phyloP scores from a whole-genome alignment of 495 filamentous ascomycete species.

The Hypoxylon subgilvum region DNA sequence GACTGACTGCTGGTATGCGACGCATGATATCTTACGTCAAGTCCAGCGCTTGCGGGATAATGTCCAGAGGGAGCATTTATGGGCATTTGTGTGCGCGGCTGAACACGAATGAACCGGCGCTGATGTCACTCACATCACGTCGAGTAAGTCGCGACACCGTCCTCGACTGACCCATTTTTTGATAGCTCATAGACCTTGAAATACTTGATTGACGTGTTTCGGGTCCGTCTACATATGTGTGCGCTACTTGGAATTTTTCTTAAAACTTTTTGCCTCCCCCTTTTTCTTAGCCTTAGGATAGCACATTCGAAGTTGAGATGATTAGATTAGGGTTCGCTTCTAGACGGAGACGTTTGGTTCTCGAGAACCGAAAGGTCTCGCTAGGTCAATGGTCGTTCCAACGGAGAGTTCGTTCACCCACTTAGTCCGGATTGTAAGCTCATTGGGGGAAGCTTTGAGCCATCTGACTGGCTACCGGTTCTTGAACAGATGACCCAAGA shows the following conservation, averaged over 20 bases:
- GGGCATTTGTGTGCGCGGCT: constrained; percentile 14
- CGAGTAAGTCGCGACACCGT: too few relatives aligned
- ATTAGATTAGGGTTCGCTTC: constrained; percentile 9
- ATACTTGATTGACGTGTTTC: too few relatives aligned
- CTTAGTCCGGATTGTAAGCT: constrained; percentile 3
- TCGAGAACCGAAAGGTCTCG: neutral
- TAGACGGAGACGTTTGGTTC: neutral
- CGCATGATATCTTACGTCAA: constrained; percentile 4
- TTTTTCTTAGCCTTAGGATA: neutral
- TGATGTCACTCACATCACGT: constrained; percentile 17
- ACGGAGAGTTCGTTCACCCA: neutral
- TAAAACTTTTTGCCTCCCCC: neutral
- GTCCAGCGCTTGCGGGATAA: constrained; percentile 5
- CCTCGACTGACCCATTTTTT: too few relatives aligned
- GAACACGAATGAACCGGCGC: constrained; percentile 18
- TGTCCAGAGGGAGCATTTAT: constrained; percentile 4
- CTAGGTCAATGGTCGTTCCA: neutral
- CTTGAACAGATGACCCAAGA: neutral
- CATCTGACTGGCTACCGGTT: neutral
- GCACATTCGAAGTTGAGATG: too few relatives aligned
- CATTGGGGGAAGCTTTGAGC: constrained; percentile 2
- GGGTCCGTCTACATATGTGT: neutral
- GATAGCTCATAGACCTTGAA: too few relatives aligned
- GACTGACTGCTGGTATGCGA: neutral
- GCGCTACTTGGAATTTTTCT: neutral